Percentiles rank a stretch among this genome's conserved stretches.
Evolutionary conservation across 1,139 yeast genomes (phyloP).

Genomic region (Taiozyma sp.): DNA sequence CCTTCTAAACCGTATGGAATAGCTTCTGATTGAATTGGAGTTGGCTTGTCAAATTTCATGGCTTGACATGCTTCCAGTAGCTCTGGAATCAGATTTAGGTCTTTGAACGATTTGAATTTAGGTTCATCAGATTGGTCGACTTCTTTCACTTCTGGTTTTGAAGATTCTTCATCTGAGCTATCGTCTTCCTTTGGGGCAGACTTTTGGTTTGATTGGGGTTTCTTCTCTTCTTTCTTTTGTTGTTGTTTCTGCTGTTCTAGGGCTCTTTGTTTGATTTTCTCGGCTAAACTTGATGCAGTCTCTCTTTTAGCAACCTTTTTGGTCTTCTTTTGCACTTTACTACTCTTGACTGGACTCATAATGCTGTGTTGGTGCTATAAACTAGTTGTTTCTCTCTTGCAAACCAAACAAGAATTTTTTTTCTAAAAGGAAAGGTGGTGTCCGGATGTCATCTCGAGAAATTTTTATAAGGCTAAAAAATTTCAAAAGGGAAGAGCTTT

Average conservation of each 20-base stretch:
- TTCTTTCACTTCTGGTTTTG: constrained; percentile 5
- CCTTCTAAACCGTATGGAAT: constrained; percentile 92
- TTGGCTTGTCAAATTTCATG: constrained; percentile 63
- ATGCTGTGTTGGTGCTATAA: neutral
- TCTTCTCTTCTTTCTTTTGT: constrained; percentile 1
- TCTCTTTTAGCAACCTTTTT: constrained; percentile 23
- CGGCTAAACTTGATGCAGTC: constrained; percentile 29
- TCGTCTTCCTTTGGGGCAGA: constrained; percentile 11
- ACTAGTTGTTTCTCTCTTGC: neutral
- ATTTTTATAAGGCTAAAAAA: constrained; percentile 7
- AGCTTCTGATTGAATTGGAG: constrained; percentile 90
- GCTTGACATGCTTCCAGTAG: constrained; percentile 73
- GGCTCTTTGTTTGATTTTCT: constrained; percentile 53
- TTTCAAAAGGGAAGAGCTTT: neutral
- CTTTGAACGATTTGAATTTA: constrained; percentile 33
- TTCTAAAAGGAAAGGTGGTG: constrained; percentile 8
- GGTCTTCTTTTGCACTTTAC: constrained; percentile 15
- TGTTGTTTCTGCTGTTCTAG: constrained; percentile 27
- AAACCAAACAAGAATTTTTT: neutral
- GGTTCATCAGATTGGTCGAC: constrained; percentile 22
- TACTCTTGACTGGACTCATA: neutral
- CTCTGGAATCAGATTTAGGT: constrained; percentile 71
- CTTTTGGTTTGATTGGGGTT: constrained; percentile 5
- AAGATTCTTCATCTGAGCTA: neutral
- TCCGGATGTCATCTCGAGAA: constrained; percentile 24